Evolutionary conservation across 306 rosid genomes (phyloP).

Genomic region (Casuarina equisetifolia): DNA sequence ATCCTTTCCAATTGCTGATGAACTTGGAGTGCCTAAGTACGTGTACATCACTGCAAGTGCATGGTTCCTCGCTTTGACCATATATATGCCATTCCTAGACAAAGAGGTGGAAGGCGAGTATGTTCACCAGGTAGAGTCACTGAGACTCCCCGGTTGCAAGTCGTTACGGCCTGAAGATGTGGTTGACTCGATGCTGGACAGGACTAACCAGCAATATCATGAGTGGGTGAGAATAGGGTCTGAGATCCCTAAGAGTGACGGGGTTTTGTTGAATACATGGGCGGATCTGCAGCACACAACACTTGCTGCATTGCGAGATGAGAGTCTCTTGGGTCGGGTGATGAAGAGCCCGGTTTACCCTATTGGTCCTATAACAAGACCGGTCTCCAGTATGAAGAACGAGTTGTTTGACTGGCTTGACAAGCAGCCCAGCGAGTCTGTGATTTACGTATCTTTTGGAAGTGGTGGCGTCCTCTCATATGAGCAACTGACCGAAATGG

Average conservation of each 20-base stretch:
- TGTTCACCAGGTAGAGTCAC: slow-evolving; percentile 10
- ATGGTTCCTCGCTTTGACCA: slow-evolving; percentile 21
- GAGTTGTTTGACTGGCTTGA: slow-evolving; percentile 47
- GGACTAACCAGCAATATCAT: slow-evolving; percentile 22
- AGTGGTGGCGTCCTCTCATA: slow-evolving; percentile 55
- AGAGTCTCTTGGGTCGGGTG: no score
- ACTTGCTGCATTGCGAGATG: no score
- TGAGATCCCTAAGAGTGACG: slow-evolving; percentile 28
- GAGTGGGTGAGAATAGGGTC: not conserved
- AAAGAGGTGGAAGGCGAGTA: slow-evolving; percentile 30
- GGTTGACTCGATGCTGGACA: slow-evolving; percentile 21
- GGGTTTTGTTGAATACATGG: slow-evolving; percentile 63
- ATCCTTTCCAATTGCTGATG: no score
- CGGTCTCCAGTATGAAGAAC: no score
- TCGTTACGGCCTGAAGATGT: not conserved
- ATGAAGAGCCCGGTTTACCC: no score
- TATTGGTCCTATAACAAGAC: no score
- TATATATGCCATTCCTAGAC: slow-evolving; percentile 13
- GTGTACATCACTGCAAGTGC: slow-evolving; percentile 10
- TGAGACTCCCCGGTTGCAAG: no score
- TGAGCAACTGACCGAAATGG: slow-evolving; percentile 54
- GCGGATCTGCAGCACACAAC: slow-evolving; percentile 35
- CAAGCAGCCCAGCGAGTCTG: slow-evolving; percentile 46
- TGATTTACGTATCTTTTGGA: slow-evolving; percentile 60
- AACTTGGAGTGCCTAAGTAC: no score